Percentiles rank a stretch among this genome's conserved stretches.
phyloP scores from a whole-genome alignment of 108 stramenopile species.

The Asterionellopsis glacialis region DNA sequence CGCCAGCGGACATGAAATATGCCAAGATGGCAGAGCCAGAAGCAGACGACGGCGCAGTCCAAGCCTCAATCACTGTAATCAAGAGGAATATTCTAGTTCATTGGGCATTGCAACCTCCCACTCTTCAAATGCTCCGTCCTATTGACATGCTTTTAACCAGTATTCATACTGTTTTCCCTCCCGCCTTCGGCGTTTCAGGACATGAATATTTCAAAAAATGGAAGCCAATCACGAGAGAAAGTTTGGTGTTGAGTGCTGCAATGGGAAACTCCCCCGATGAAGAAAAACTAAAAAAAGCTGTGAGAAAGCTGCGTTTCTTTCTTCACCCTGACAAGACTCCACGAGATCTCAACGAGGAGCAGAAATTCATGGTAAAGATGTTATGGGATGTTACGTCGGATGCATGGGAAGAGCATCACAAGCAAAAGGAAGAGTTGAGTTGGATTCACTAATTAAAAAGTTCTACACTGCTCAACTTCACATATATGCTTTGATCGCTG shows the following conservation, averaged over 20 bases:
- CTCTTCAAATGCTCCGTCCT: slow-evolving; percentile 58
- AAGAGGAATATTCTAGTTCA: slow-evolving; percentile 67
- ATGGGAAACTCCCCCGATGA: slow-evolving; percentile 56
- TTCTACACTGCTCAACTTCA: background rate
- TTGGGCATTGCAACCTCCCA: slow-evolving; percentile 82
- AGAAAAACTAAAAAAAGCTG: slow-evolving; percentile 72
- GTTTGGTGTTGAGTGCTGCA: slow-evolving; percentile 27
- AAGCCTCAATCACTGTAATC: slow-evolving; percentile 53
- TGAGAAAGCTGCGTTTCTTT: slow-evolving; percentile 78
- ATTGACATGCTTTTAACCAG: slow-evolving; percentile 59
- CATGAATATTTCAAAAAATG: slow-evolving; percentile 83
- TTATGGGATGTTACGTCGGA: slow-evolving; percentile 83
- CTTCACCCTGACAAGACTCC: slow-evolving; percentile 83
- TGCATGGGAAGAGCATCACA: slow-evolving; percentile 76
- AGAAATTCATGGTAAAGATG: slow-evolving; percentile 69
- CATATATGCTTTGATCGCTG: no score
- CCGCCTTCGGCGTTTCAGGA: slow-evolving; percentile 58
- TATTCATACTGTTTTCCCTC: slow-evolving; percentile 80
- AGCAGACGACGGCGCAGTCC: slow-evolving; percentile 29
- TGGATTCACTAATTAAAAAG: slow-evolving; percentile 4
- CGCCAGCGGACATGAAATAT: slow-evolving; percentile 44
- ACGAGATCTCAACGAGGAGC: slow-evolving; percentile 59
- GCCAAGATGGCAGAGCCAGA: slow-evolving; percentile 65
- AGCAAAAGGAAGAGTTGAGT: slow-evolving; percentile 46
- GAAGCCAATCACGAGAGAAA: slow-evolving; percentile 44